Evolutionary conservation across 2,329 filamentous ascomycete species (phyloP), one percentile per base, ranked within the genome.

Genomic region (Tolypocladium tropicale): DNA sequence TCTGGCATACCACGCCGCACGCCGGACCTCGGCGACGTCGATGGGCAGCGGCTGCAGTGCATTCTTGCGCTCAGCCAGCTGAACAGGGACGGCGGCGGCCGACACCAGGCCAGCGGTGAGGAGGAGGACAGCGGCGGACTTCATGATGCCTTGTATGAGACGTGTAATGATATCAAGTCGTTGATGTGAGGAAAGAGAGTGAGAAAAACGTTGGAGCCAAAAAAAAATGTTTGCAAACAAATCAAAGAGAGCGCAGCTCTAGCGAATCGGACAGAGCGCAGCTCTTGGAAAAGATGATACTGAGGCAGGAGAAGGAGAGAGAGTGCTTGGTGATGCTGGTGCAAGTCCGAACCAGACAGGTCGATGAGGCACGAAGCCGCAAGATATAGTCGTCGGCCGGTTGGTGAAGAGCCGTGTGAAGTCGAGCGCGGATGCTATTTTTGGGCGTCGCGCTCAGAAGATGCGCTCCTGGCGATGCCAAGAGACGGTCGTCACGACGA

Each of bases 161-260:
- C 18, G 12, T 46, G 14, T 28, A 51, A 23, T 5, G 2, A 23
- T 50, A 39, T 30, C n/a, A n/a, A 25, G 51, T 53, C 30, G 53
- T 55, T 28, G 51, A 6, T 7, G 41, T 28, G 23, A 6, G 33
- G n/a, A 43, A 23, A 16, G n/a, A 21, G n/a, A 12, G n/a, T 16
- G 21, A 21, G 39, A 21, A 41, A 21, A n/a, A 21, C 6, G 18
- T 41, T 41, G 18, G n/a, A 23, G 54, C 39, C 54, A 53, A 56
- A 49, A 48, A 59, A 61, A 52, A 53, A 33, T 36, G 32, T 23
- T 33, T 46, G n/a, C 14, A 52, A 49, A 28, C 23, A 51, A 56
- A 60, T 48, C n/a, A 60, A 63, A 67, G 53, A 67, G 66, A 68
- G 66, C 65, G 60, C 66, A 68, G 65, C 66, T 65, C 63, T 30